phyloP scores from a whole-genome alignment of 768 basidiomycete species.

The Lactifluus rugatus region DNA sequence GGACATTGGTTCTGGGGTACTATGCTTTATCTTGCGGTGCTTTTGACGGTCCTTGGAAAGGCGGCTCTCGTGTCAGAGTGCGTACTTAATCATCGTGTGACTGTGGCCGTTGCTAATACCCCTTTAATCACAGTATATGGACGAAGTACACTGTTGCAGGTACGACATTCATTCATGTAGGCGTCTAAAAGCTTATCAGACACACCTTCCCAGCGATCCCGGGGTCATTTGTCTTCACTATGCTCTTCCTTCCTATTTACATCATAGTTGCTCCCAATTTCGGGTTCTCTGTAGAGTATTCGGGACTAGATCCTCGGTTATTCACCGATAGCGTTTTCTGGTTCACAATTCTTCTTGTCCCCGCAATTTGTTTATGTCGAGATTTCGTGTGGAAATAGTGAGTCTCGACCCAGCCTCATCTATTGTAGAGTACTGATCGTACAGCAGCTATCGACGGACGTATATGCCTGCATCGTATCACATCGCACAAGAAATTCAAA shows the following conservation, averaged over 20 bases:
- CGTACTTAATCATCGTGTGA: slow-evolving; percentile 24
- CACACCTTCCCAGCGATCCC: slow-evolving; percentile 62
- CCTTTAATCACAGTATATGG: slow-evolving; percentile 62
- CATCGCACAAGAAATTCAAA: slow-evolving; percentile 98
- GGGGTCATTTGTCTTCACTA: slow-evolving; percentile 94
- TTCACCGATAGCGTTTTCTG: slow-evolving; percentile 90
- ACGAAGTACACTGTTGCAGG: slow-evolving; percentile 97
- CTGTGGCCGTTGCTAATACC: slow-evolving; percentile 7
- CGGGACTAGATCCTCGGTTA: slow-evolving; percentile 79
- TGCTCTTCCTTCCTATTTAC: slow-evolving; percentile 89
- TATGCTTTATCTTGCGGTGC: slow-evolving; percentile 84
- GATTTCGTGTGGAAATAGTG: slow-evolving; percentile 98
- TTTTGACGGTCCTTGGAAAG: slow-evolving; percentile 93
- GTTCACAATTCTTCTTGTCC: slow-evolving; percentile 75
- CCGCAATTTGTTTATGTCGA: slow-evolving; percentile 72
- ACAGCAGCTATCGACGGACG: slow-evolving; percentile 73
- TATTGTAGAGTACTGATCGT: slow-evolving; percentile 10
- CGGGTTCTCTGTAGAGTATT: slow-evolving; percentile 84
- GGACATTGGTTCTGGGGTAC: slow-evolving; percentile 99
- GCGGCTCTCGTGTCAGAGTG: slow-evolving; percentile 97
- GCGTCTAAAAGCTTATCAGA: slow-evolving; percentile 2
- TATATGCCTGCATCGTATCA: slow-evolving; percentile 92
- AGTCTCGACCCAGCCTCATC: slow-evolving; percentile 26
- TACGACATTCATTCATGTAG: slow-evolving; percentile 25
- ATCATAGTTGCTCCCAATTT: slow-evolving; percentile 76